Conservation (phyloP, 305 asterid species). For the Fraxinus ornus region DNA sequence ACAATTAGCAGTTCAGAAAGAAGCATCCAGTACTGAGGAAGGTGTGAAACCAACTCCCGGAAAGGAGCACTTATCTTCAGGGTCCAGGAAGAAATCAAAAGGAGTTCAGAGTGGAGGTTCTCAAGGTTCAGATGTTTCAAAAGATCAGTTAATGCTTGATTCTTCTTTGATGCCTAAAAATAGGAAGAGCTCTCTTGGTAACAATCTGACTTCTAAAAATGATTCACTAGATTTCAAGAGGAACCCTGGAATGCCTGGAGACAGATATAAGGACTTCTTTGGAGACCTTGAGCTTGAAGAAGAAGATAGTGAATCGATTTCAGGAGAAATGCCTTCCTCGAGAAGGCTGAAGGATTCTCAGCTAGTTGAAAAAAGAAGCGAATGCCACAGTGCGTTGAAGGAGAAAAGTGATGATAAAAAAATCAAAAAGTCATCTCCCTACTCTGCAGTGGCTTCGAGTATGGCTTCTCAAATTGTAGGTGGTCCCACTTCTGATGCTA, state of each 20-base stretch:
- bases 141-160: neutral
- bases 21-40: neutral
- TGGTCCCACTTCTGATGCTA: slow-evolving; percentile 48
- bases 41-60: neutral
- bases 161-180: neutral
- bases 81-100: neutral
- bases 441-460: slow-evolving; percentile 42
- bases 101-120: neutral
- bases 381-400: slow-evolving; percentile 37
- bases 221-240: neutral
- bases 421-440: slow-evolving; percentile 38
- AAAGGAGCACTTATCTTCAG: neutral
- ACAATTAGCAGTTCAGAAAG: neutral
- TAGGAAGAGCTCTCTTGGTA: neutral
- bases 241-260: slow-evolving; percentile 18
- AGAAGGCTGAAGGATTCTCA: slow-evolving; percentile 7
- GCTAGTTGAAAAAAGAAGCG: slow-evolving; percentile 29
- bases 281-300: slow-evolving; percentile 49
- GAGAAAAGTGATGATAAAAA: slow-evolving; percentile 43
- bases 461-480: slow-evolving; percentile 34
- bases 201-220: neutral
- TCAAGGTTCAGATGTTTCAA: neutral
- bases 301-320: slow-evolving; percentile 48
- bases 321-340: slow-evolving; percentile 29
- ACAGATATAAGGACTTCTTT: slow-evolving; percentile 49